Evolutionary conservation across 2,329 filamentous ascomycete genomes (phyloP).

Genomic region (Colletotrichum chlorophyti): DNA sequence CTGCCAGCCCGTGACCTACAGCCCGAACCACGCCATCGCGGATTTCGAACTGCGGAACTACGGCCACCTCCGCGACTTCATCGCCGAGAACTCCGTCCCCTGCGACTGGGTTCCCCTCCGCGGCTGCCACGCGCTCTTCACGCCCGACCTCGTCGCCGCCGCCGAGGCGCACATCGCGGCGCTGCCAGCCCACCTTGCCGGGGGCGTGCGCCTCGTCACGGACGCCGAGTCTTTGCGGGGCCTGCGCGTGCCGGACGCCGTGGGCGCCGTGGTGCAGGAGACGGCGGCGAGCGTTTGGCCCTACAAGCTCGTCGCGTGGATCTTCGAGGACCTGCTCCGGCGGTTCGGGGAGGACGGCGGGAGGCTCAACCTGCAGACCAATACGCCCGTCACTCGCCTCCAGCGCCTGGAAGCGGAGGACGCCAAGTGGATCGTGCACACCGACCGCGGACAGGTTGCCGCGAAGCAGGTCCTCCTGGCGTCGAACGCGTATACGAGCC

Average conservation of each 20-base stretch:
- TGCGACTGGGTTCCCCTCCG: conserved; percentile 73
- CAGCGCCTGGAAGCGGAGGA: conserved; percentile 36
- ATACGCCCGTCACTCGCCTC: conserved; percentile 67
- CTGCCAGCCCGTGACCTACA: conserved; percentile 76
- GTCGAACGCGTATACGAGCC: conserved; percentile 84
- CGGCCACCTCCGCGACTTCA: conserved; percentile 62
- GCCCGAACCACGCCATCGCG: conserved; percentile 63
- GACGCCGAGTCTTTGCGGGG: conserved; percentile 49
- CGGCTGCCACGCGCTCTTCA: conserved; percentile 70
- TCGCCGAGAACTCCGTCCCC: conserved; percentile 62
- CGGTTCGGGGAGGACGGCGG: conserved; percentile 34
- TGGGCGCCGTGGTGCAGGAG: conserved; percentile 69
- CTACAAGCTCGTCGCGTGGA: conserved; percentile 80
- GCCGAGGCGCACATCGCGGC: conserved; percentile 57
- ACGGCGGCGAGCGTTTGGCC: conserved; percentile 78
- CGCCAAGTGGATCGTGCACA: conserved; percentile 66
- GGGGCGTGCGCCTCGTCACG: conserved; percentile 49
- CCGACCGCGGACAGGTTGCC: conserved; percentile 70
- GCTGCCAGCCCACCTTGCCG: conserved; percentile 66
- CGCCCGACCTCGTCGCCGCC: conserved; percentile 58
- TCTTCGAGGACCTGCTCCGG: conserved; percentile 66
- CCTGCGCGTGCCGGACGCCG: conserved; percentile 62
- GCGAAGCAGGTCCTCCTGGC: conserved; percentile 74
- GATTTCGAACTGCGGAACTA: conserved; percentile 78
- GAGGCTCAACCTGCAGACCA: conserved; percentile 76